phyloP scores from a whole-genome alignment of 164 flowering plant genomes.

The Annona cherimola region DNA sequence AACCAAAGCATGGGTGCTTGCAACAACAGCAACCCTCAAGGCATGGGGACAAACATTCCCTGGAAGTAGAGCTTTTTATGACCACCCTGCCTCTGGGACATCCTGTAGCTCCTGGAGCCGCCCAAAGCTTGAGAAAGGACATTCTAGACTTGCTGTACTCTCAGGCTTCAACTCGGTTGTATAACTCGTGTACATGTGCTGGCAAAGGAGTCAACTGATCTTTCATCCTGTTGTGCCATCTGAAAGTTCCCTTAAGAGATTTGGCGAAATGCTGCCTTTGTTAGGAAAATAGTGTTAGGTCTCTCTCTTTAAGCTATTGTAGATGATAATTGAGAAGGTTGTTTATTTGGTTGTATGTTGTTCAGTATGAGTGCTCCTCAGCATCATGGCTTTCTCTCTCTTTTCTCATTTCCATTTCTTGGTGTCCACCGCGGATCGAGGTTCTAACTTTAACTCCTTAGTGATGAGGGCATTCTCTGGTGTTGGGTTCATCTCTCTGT shows the following conservation, averaged over 20 bases:
- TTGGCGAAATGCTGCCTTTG: not conserved
- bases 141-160: not conserved
- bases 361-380: not conserved
- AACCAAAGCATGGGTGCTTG: constrained; percentile 57
- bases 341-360: not conserved
- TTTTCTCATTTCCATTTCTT: too few species aligned
- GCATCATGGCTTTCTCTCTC: not conserved
- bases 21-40: constrained; percentile 45
- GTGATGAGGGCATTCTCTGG: too few species aligned
- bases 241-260: not conserved
- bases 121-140: not conserved
- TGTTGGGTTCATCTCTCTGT: too few species aligned
- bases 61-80: constrained; percentile 46
- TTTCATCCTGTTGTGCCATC: not conserved
- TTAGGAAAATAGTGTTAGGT: not conserved
- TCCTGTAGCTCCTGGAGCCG: not conserved
- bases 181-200: not conserved
- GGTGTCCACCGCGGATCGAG: too few species aligned
- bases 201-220: not conserved
- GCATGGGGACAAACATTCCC: constrained; percentile 37
- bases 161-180: not conserved
- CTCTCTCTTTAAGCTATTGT: not conserved
- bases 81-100: not conserved
- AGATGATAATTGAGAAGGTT: not conserved
- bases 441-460: too few species aligned